phyloP scores from a whole-genome alignment of 116 monocot species.

The Zostera marina region DNA sequence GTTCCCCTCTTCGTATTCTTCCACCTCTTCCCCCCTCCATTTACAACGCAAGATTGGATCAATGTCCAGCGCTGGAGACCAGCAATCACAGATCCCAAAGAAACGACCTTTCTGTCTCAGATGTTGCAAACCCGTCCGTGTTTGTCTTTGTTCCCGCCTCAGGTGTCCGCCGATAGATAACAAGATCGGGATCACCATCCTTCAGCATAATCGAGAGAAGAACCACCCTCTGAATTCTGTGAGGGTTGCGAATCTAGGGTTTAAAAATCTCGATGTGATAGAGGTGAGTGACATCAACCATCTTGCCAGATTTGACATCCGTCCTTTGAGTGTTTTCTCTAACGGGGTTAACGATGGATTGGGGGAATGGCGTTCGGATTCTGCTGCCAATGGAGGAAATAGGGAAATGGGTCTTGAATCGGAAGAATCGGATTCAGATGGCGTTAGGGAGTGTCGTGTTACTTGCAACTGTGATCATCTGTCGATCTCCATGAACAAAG shows the following conservation, averaged over 20 bases:
- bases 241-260: conserved; percentile 43
- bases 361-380: background rate
- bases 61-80: background rate
- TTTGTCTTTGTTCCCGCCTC: conserved; percentile 40
- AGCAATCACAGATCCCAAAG: background rate
- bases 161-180: conserved; percentile 43
- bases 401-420: background rate
- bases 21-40: background rate
- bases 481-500: conserved; percentile 26
- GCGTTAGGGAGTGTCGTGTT: background rate
- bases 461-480: conserved; percentile 21
- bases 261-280: conserved; percentile 40
- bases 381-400: background rate
- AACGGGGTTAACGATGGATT: background rate
- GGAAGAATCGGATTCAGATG: background rate
- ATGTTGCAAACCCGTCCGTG: conserved; percentile 51
- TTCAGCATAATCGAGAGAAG: conserved; percentile 61
- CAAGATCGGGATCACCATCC: conserved; percentile 48
- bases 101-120: conserved; percentile 38
- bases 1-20: too few species aligned
- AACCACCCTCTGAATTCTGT: conserved; percentile 69
- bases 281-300: conserved; percentile 51
- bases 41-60: background rate
- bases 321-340: conserved; percentile 14
- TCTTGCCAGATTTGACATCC: conserved; percentile 29